phyloP scores from a whole-genome alignment of 169 alveolate genomes.

The Plasmodium inui region DNA sequence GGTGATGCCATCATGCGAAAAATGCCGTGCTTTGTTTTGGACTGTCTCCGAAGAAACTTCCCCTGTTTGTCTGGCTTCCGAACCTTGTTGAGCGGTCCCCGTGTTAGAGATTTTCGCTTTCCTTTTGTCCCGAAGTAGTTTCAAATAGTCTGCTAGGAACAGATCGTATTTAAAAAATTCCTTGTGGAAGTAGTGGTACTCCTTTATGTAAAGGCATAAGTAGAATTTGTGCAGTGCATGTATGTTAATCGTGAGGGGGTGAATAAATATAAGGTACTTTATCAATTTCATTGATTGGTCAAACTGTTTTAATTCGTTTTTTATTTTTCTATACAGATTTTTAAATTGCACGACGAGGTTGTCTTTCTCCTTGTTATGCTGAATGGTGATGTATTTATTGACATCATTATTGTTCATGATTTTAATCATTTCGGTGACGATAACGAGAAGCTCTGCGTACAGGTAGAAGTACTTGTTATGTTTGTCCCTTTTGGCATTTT shows the following conservation, averaged over 20 bases:
- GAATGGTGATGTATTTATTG: slow-evolving; percentile 58
- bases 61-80: background rate
- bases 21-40: background rate
- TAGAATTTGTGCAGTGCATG: slow-evolving; percentile 51
- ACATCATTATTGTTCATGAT: slow-evolving; percentile 57
- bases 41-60: background rate
- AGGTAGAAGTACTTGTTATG: slow-evolving; percentile 38
- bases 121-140: slow-evolving; percentile 38
- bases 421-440: slow-evolving; percentile 55
- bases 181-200: slow-evolving; percentile 58
- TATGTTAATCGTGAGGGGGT: slow-evolving; percentile 58
- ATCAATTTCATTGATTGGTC: slow-evolving; percentile 22
- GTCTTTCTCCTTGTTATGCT: slow-evolving; percentile 65
- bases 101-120: background rate
- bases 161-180: slow-evolving; percentile 66
- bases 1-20: background rate
- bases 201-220: slow-evolving; percentile 61
- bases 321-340: slow-evolving; percentile 53
- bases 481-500: background rate
- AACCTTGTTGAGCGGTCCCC: background rate
- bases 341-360: slow-evolving; percentile 35
- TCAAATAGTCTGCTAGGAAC: slow-evolving; percentile 29
- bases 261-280: slow-evolving; percentile 38
- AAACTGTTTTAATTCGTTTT: slow-evolving; percentile 26
- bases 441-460: slow-evolving; percentile 37